Evolutionary conservation across 192 early-diverging fungal genomes (phyloP).

Genomic region (Dissophora ornata): DNA sequence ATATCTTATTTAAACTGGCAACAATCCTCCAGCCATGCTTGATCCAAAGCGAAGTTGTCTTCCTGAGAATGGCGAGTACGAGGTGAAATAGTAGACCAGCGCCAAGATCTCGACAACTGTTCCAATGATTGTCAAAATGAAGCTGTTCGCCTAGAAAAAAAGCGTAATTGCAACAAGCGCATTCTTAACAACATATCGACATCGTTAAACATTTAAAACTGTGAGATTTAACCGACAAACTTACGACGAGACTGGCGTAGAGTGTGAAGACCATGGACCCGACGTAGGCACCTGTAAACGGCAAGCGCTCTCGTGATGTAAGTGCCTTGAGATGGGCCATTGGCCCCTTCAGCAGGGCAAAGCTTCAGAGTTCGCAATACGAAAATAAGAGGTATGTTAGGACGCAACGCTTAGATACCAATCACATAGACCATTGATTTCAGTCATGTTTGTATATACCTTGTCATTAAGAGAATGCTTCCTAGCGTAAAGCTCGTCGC

Average conservation of each 20-base stretch:
- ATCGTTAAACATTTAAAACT: no score
- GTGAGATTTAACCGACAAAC: slow-evolving; percentile 26
- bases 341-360: slow-evolving; percentile 86
- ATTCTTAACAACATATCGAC: no score
- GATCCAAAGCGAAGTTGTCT: slow-evolving; percentile 32
- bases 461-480: slow-evolving; percentile 57
- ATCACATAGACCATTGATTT: no score
- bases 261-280: slow-evolving; percentile 86
- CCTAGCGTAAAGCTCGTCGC: slow-evolving; percentile 80
- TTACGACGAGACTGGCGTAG: slow-evolving; percentile 83
- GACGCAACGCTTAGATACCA: no score
- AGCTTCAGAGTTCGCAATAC: slow-evolving; percentile 59
- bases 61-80: slow-evolving; percentile 28
- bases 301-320: slow-evolving; percentile 77
- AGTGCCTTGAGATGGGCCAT: slow-evolving; percentile 83
- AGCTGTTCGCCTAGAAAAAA: slow-evolving; percentile 59
- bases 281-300: slow-evolving; percentile 84
- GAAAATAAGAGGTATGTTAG: slow-evolving; percentile 12
- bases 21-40: slow-evolving; percentile 26
- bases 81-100: slow-evolving; percentile 74
- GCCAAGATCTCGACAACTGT: slow-evolving; percentile 82
- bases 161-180: no score
- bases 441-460: slow-evolving; percentile 11
- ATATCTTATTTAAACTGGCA: slow-evolving; percentile 13
- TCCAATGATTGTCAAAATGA: slow-evolving; percentile 82